Evolutionary conservation across 257 asterid genomes (phyloP).

Genomic region (Forsythia suspensa): DNA sequence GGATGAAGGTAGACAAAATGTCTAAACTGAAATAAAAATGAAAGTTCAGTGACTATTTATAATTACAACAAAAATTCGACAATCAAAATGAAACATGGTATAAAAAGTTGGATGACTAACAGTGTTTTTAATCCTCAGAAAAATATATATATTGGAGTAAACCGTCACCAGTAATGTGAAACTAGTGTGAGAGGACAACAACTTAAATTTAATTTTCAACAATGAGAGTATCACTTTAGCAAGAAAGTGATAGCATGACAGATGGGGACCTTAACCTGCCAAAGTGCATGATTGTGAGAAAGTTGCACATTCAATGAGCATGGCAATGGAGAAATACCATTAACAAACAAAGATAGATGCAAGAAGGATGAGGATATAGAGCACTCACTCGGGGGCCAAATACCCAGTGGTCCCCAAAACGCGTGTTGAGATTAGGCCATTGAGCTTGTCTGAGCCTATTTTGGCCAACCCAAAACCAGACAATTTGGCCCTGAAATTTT

Average conservation of each 20-base stretch:
- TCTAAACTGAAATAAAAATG: neutral
- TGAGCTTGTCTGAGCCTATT: constrained; percentile 69
- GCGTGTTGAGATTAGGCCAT: constrained; percentile 70
- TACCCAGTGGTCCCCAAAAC: constrained; percentile 86
- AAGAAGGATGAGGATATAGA: neutral
- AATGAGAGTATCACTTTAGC: constrained; percentile 6
- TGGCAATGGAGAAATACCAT: neutral
- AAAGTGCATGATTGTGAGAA: constrained; percentile 29
- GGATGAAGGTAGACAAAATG: neutral
- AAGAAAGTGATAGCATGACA: constrained; percentile 31
- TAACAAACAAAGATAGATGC: neutral
- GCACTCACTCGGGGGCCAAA: constrained; percentile 83
- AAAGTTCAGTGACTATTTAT: neutral
- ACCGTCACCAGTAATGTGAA: too few species aligned
- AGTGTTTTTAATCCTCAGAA: too few species aligned
- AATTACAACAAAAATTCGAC: neutral
- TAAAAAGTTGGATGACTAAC: constrained; percentile 5
- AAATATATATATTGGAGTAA: too few species aligned
- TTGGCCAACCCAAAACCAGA: constrained; percentile 78
- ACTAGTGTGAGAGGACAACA: constrained; percentile 21
- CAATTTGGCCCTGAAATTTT: constrained; percentile 63
- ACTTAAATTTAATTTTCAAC: constrained; percentile 4
- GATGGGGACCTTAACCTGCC: constrained; percentile 34
- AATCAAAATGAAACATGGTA: neutral
- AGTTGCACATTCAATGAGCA: constrained; percentile 8